Conservation (phyloP, 2,329 filamentous ascomycete genomes). For the Magnaporthales sp. region DNA sequence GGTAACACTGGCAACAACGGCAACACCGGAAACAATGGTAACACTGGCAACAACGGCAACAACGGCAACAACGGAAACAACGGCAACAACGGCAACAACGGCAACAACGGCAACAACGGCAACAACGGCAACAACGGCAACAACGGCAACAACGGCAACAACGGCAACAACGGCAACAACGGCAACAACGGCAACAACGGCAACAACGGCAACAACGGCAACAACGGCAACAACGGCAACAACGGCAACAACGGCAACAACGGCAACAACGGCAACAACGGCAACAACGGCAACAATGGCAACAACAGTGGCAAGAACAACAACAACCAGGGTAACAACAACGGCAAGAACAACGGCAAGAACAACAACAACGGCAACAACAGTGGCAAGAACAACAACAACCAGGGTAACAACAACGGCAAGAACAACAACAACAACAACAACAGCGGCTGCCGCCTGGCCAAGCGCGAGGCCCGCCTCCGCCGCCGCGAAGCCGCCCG, state of each 20-base stretch:
- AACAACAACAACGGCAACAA: neutral
- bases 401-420: neutral
- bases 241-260: neutral
- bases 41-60: neutral
- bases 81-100: neutral
- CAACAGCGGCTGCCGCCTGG: neutral
- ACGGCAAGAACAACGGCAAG: neutral
- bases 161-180: too few species aligned
- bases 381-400: neutral
- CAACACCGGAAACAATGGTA: neutral
- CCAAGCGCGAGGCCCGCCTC: neutral
- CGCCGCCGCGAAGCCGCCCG: neutral
- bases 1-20: neutral
- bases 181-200: neutral
- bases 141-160: neutral
- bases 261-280: neutral
- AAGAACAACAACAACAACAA: neutral
- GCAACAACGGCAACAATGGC: too few species aligned
- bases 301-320: too few species aligned
- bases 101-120: neutral
- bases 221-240: neutral
- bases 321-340: neutral
- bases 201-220: neutral
- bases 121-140: neutral
- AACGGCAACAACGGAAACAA: neutral